A percentile compares a stretch with the other conserved stretches of the same genome.
Conservation (phyloP, 805 yeast genomes). For the Myxozyma kluyveri region DNA sequence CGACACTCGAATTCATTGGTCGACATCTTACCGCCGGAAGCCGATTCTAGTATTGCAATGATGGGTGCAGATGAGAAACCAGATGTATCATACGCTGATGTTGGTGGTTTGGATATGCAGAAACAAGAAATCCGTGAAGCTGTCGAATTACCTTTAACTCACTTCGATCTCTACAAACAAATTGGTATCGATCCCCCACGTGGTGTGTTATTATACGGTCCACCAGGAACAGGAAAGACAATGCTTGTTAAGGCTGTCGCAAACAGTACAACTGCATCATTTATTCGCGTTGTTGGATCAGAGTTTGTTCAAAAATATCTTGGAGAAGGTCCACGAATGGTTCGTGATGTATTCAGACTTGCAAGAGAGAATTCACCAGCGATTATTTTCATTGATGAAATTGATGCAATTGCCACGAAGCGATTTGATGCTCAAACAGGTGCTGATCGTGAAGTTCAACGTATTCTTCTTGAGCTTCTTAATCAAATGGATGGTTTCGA, state of each 20-base stretch:
- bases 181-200: conserved; percentile 98
- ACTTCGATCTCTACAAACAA: conserved; percentile 92
- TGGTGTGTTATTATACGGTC: conserved; percentile 96
- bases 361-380: conserved; percentile 98
- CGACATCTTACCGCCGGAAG: conserved; percentile 97
- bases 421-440: conserved; percentile 99
- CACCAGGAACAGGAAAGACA: conserved; percentile 99
- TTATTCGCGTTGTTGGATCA: conserved; percentile 95
- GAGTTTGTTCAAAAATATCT: conserved; percentile 97
- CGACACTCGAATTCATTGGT: conserved; percentile 98
- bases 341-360: conserved; percentile 92
- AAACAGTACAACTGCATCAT: conserved; percentile 90
- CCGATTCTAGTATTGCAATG: conserved; percentile 92
- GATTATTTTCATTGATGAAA: conserved; percentile 95
- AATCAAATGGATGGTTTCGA: conserved; percentile 99
- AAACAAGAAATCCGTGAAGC: conserved; percentile 99
- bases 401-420: conserved; percentile 98
- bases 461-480: conserved; percentile 89
- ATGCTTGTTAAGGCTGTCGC: conserved; percentile 99
- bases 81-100: conserved; percentile 93
- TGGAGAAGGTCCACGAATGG: conserved; percentile 99
- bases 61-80: conserved; percentile 95
- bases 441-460: conserved; percentile 98
- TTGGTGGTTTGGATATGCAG: conserved; percentile 98
- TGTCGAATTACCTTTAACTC: conserved; percentile 92